Evolutionary conservation across 2,329 filamentous ascomycete species (phyloP).

Genomic region (Penicillium sp.): DNA sequence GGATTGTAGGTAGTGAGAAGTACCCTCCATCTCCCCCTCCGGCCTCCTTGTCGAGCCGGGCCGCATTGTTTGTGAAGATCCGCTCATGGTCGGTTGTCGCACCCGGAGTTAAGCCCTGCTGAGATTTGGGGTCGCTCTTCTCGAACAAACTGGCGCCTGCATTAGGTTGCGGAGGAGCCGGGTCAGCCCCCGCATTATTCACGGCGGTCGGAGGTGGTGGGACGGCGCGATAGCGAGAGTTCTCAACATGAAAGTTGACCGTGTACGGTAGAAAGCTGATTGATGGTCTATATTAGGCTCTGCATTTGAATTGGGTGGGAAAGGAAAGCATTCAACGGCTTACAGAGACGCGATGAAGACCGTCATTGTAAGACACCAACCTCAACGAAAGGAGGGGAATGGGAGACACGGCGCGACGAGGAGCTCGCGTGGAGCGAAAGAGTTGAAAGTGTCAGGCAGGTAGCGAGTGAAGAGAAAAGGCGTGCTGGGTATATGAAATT

Average conservation of each 20-base stretch:
- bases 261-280: slow-evolving; percentile 88
- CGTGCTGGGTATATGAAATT: slow-evolving; percentile 1
- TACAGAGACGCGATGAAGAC: slow-evolving; percentile 65
- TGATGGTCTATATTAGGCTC: slow-evolving; percentile 6
- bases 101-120: slow-evolving; percentile 41
- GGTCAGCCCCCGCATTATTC: slow-evolving; percentile 31
- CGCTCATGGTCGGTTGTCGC: slow-evolving; percentile 48
- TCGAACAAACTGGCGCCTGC: slow-evolving; percentile 42
- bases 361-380: slow-evolving; percentile 52
- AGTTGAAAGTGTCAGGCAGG: background rate
- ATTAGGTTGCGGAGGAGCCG: slow-evolving; percentile 28
- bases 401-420: background rate
- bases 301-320: background rate
- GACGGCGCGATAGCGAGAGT: slow-evolving; percentile 46
- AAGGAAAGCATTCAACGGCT: slow-evolving; percentile 35
- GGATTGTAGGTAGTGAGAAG: slow-evolving; percentile 29
- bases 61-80: slow-evolving; percentile 39
- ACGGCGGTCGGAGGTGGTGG: slow-evolving; percentile 30
- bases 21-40: no score
- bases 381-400: slow-evolving; percentile 12
- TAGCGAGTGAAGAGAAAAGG: background rate
- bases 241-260: slow-evolving; percentile 75
- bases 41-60: slow-evolving; percentile 29
- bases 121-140: slow-evolving; percentile 25
- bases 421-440: slow-evolving; percentile 1